Conservation (phyloP, 495 filamentous ascomycete species). For the Talaromyces thailandensis region DNA sequence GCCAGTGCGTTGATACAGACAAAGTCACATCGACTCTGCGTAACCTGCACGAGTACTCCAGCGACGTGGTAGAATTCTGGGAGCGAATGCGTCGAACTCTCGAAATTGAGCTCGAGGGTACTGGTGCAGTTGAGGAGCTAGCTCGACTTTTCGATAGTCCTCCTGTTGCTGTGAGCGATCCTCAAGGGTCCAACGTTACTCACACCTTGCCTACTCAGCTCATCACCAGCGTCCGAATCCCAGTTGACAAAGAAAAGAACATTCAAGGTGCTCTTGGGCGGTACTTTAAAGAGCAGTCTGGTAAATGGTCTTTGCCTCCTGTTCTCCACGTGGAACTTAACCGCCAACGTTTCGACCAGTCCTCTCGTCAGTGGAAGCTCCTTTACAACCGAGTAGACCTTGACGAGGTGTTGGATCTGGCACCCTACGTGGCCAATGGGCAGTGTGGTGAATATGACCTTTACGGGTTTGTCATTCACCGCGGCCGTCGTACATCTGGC, state of each 20-base stretch:
- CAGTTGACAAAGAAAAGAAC: constrained; percentile 25
- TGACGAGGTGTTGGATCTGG: constrained; percentile 43
- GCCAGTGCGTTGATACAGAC: constrained; percentile 36
- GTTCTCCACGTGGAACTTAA: constrained; percentile 52
- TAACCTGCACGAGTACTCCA: constrained; percentile 34
- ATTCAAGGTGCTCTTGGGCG: constrained; percentile 21
- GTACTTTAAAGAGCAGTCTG: constrained; percentile 25
- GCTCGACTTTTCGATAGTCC: constrained; percentile 39
- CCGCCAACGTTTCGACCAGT: constrained; percentile 45
- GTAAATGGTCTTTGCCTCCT: constrained; percentile 33
- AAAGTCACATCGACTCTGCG: constrained; percentile 31
- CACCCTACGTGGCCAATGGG: constrained; percentile 22
- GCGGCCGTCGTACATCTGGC: constrained; percentile 49
- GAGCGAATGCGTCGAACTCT: constrained; percentile 43
- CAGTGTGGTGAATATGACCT: constrained; percentile 42
- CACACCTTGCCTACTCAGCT: constrained; percentile 30
- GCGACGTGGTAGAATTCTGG: constrained; percentile 44
- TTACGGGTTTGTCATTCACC: constrained; percentile 55
- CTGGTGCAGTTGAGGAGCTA: constrained; percentile 28
- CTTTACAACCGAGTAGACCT: constrained; percentile 47
- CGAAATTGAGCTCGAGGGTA: constrained; percentile 41
- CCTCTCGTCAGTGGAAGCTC: constrained; percentile 47
- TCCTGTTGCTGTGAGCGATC: constrained; percentile 2
- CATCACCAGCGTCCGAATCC: constrained; percentile 31
- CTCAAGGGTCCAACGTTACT: constrained; percentile 8